Evolutionary conservation across 305 asterid genomes (phyloP).

Genomic region (Solanum hybrid): DNA sequence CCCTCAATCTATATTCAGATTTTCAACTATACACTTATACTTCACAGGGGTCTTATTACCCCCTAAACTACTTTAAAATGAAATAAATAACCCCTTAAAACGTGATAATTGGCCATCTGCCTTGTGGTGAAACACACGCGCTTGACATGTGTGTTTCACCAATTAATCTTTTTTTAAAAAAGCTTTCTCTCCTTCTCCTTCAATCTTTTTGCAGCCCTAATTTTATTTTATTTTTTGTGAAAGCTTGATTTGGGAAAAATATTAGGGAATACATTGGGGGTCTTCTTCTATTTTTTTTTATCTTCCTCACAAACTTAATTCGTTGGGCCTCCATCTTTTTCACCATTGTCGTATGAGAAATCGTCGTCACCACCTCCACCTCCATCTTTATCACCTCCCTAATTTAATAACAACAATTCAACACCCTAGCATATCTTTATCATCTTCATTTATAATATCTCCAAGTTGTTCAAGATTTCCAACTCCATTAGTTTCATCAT

Average conservation of each 20-base stretch:
- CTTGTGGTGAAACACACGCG: not conserved
- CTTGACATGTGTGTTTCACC: not conserved
- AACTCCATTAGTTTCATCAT: not conserved
- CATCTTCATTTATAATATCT: not conserved
- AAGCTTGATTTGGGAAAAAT: not conserved
- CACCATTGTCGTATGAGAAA: not conserved
- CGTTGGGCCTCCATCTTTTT: not conserved
- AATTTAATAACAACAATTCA: not conserved
- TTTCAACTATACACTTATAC: no score
- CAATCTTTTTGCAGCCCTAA: not conserved
- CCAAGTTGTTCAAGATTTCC: not conserved
- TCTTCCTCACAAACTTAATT: not conserved
- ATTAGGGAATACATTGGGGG: not conserved
- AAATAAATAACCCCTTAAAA: not conserved
- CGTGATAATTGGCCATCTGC: not conserved
- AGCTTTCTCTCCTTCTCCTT: not conserved
- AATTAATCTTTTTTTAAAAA: no score
- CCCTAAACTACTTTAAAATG: not conserved
- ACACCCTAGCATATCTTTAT: not conserved
- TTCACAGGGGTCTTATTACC: not conserved
- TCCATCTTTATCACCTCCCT: not conserved
- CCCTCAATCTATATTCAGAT: no score
- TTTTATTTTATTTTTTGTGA: not conserved
- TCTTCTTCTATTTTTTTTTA: not conserved
- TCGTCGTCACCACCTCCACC: not conserved